Evolutionary conservation across 805 yeast genomes (phyloP), one percentile per base, ranked within the genome.

Genomic region (Cyberlindnera mycetangii): DNA sequence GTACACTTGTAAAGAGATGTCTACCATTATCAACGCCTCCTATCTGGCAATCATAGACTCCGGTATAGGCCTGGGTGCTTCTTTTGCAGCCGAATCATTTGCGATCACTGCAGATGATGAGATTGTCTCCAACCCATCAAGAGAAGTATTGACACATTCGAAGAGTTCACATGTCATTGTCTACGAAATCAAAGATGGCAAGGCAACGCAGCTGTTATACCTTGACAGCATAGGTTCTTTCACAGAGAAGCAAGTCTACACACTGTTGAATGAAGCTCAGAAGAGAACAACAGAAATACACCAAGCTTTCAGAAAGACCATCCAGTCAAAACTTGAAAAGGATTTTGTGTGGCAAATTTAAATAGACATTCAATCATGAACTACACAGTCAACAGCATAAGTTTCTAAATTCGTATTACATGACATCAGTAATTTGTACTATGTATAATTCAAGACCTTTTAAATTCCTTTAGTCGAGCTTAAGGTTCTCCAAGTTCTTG

Each of bases 11-110:
- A 55, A 53, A 32, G 61, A 60, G 37, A 43, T 54, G 17, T 47
- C 59, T 18, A 52, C 58, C 12, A 53, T 54, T 18, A 71, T 92
- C 32, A 92, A 93, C 61, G 82, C 89, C 3, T 67, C 82, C 2
- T 81, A 72, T 50, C 65, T 86, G 50, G 95, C 97, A 0, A 71
- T 92, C 35, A 62, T 89, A 1, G 92, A 89, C 62, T 85, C 96
- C 7, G 89, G 87, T 37, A 72, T 90, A 16, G 83, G 89, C 0
- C 63, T 92, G 42, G 68, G 71, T 38, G 65, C 75, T n/a, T 76
- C 89, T 1, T 81, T 83, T 54, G 73, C 78, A 0, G 78, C 89
- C 15, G 66, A 76, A 0, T 67, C 80, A 5, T 60, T 80, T n/a
- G 71, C 75, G 8, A 56, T 75, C 19, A 56, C 61, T 25, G 53